Evolutionary conservation across 768 basidiomycete genomes (phyloP).

Genomic region (Lactarius tabidus): DNA sequence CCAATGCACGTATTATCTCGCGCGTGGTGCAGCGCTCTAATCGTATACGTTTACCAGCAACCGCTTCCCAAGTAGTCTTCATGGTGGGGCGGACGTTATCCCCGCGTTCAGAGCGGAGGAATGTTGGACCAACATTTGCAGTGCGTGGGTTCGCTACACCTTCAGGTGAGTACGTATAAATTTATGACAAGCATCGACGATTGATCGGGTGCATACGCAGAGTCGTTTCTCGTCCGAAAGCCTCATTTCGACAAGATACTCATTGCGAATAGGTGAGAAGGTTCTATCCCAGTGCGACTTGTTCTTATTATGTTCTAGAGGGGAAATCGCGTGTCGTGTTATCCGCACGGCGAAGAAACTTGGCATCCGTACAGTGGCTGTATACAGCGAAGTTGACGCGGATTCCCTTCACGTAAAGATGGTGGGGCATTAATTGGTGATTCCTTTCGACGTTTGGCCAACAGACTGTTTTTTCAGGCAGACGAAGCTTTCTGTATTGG

Average conservation of each 20-base stretch:
- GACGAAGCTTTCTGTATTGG: conserved; percentile 70
- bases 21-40: not conserved
- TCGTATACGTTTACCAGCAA: not conserved
- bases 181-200: not conserved
- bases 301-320: conserved; percentile 43
- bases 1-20: conserved; percentile 4
- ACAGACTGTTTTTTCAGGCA: conserved; percentile 35
- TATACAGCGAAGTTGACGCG: conserved; percentile 85
- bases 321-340: conserved; percentile 94
- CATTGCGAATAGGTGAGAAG: conserved; percentile 77
- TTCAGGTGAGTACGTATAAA: conserved; percentile 4
- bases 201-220: not conserved
- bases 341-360: conserved; percentile 86
- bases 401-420: conserved; percentile 78
- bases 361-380: conserved; percentile 88
- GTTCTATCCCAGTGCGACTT: not conserved
- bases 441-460: not conserved
- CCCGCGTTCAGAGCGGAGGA: not conserved
- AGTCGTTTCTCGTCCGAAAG: conserved; percentile 24
- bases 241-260: conserved; percentile 88
- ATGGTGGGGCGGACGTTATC: not conserved
- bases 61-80: not conserved
- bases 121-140: not conserved
- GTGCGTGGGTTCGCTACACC: conserved; percentile 5
- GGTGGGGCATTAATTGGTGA: conserved; percentile 41